Conservation (phyloP, 495 filamentous ascomycete species). For the Xylaria curta region DNA sequence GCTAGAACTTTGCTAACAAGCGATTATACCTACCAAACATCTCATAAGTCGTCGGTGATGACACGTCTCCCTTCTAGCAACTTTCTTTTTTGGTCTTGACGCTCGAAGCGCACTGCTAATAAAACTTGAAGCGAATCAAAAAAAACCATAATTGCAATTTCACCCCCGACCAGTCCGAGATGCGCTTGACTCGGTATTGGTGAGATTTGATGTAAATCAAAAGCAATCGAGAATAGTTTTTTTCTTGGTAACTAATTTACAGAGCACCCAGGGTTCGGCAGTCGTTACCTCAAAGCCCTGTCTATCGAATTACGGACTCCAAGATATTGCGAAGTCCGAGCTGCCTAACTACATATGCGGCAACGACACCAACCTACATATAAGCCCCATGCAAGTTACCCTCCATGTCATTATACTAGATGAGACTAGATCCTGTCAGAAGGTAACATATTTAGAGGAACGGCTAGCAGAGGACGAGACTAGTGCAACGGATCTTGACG, state of each 20-base stretch:
- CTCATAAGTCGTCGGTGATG: background rate
- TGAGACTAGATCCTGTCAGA: conserved; percentile 5
- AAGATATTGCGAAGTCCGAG: conserved; percentile 6
- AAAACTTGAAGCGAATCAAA: background rate
- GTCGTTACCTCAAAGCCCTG: background rate
- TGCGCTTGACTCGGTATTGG: background rate
- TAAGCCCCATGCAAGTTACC: background rate
- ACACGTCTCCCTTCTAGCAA: background rate
- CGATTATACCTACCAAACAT: background rate
- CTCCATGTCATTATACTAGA: conserved; percentile 10
- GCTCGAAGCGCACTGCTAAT: background rate
- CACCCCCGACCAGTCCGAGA: background rate
- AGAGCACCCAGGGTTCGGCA: background rate
- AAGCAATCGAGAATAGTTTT: background rate
- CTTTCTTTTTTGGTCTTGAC: background rate
- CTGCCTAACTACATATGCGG: conserved; percentile 19
- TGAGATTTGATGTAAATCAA: background rate
- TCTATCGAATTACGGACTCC: background rate
- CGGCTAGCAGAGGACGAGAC: background rate
- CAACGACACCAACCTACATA: background rate
- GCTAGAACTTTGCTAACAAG: background rate
- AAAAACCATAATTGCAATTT: background rate
- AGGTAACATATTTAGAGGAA: background rate
- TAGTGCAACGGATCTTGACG: conserved; percentile 7
- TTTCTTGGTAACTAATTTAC: background rate